Evolutionary conservation across 805 yeast genomes (phyloP), one percentile per base, ranked within the genome.

Genomic region (Teunomyces stri): DNA sequence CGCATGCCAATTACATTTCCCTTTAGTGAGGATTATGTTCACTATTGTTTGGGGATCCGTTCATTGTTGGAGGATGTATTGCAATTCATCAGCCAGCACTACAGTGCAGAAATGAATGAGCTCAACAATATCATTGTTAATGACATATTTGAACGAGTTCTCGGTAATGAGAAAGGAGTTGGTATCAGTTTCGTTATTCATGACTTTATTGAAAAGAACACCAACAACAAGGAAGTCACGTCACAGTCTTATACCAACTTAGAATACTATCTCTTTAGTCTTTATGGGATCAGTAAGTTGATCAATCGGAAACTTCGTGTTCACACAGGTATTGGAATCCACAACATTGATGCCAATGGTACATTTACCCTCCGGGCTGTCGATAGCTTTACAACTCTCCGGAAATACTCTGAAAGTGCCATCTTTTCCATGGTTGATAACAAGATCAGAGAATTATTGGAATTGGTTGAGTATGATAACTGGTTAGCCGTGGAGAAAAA

Each of bases 211-310:
- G 81, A 82, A 50, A 76, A 86, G 42, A 78, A 81, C 54, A 77
- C 90, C 2, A 80, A 85, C 10, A 87, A 90, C 51, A 87, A 96
- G 60, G 98, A 92, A 65, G 91, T 89, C 54, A 79, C 89, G 22
- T 85, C 96, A 0, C 98, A 94, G 69, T 88, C 89, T 54, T 75
- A 88, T 54, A 85, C 94, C 48, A 90, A 94, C 62, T 70, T 92
- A 57, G 97, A 92, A 61, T 89, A 87, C 62, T 92, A 91, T 63
- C 76, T 87, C 36, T 81, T 76, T 55, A 89, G 96, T 47, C 79
- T 91, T 7, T 72, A 74, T 44, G 90, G 86, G 61, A 74, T 92
- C 42, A 84, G 82, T n/a, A 69, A 70, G 43, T 58, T 70, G 46
- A 62, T 74, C 29, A 71, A 72, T 51, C 52, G 64, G 13, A 62